Conservation (phyloP, 2,329 filamentous ascomycete species). For the Tolypocladium amazonense region DNA sequence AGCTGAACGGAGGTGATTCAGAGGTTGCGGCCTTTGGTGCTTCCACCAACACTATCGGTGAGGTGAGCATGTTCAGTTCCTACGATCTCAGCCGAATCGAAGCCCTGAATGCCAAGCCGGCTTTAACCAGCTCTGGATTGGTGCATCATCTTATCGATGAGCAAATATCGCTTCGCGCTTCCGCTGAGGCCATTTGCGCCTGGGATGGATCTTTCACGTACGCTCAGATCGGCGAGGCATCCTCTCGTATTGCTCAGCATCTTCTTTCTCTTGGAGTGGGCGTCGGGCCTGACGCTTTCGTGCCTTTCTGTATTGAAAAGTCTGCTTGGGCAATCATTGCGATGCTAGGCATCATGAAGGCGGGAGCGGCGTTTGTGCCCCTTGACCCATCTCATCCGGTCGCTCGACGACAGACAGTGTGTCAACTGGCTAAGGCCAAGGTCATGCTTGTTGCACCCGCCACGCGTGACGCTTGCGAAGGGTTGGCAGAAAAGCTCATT, state of each 20-base stretch:
- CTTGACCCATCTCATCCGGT: constrained; percentile 13
- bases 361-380: constrained; percentile 14
- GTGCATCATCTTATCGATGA: background rate
- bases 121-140: background rate
- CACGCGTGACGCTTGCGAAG: background rate
- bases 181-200: constrained; percentile 2
- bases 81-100: background rate
- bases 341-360: constrained; percentile 14
- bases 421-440: background rate
- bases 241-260: background rate
- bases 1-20: background rate
- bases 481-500: background rate
- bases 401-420: constrained; percentile 2
- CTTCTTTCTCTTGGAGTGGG: background rate
- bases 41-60: background rate
- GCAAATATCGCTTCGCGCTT: background rate
- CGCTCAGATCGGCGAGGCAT: constrained; percentile 2
- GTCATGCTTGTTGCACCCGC: constrained; percentile 5
- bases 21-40: background rate
- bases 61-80: background rate
- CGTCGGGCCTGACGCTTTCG: background rate
- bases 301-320: constrained; percentile 6
- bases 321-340: constrained; percentile 8
- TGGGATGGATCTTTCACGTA: constrained; percentile 5
- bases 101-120: background rate